Evolutionary conservation across 495 filamentous ascomycete genomes (phyloP), one percentile per base, ranked within the genome.

Genomic region (Penicillium silybi): DNA sequence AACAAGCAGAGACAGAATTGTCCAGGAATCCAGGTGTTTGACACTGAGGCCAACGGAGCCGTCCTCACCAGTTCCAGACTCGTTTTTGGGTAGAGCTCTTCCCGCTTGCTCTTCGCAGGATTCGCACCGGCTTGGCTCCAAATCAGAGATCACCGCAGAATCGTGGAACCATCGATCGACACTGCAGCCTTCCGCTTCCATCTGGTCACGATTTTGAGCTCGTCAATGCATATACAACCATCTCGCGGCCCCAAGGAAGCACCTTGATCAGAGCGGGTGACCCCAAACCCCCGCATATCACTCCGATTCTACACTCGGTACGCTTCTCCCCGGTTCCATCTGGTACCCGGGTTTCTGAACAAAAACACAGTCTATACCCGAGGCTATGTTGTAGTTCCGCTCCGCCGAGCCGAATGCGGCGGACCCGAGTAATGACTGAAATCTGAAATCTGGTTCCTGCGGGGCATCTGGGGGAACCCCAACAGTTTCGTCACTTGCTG

Each of bases 321-420:
- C 29, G n/a, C 29, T 11, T 10, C 11, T 32, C 29, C 29, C 10
- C 9, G 29, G 8, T 3, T 10, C 11, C 11, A 32, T 10, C 10
- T 32, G 29, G 29, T 32, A 13, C 29, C 29, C 29, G 11, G 10
- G 5, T 29, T 9, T 4, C 7, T 10, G 7, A 26, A 7, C 26
- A 29, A 9, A 8, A 6, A 29, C 7, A 32, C 10, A 13, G 29
- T 15, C 29, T 32, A 10, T 13, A 4, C 4, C 4, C 29, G 11
- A 13, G 10, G 27, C 9, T 32, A 19, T 19, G 37, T 13, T 39
- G 37, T 18, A n/a, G 25, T 49, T 54, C 52, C 52, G 52, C 52
- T 54, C 52, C 52, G 32, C 52, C 52, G 52, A 54, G 29, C 52
- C 52, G 52, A 54, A 44, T 29, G 44, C 51, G 41, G 48, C 40